Percentiles rank a stretch among this genome's conserved stretches.
These are phyloP conservation scores for California macrophylla DNA, from an alignment of 441 rosid species.

Conservation along the genomic window DNA sequence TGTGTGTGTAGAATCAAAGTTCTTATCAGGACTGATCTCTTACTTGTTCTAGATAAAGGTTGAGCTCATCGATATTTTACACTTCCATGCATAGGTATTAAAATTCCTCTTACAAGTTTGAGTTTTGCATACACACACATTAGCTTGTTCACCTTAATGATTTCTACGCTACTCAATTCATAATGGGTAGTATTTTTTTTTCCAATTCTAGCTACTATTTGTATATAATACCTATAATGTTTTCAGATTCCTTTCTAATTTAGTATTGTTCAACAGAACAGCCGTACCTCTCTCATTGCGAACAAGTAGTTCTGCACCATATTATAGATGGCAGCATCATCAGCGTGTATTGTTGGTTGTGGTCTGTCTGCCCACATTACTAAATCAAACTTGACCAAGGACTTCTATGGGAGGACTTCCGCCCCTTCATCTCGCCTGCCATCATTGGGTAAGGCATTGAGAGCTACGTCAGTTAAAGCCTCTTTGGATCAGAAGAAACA, in stretches of 20 bases:
- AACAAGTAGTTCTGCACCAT: neutral
- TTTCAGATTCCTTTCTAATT: neutral
- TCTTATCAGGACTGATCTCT: neutral
- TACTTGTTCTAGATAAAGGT: neutral
- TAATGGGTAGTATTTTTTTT: neutral
- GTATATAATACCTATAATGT: neutral
- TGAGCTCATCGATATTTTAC: neutral
- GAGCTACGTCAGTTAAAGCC: conserved; percentile 35
- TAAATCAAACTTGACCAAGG: conserved; percentile 35
- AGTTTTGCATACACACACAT: neutral
- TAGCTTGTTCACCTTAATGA: neutral
- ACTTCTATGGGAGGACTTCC: conserved; percentile 32
- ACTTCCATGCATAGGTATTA: neutral
- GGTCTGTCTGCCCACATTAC: conserved; percentile 31
- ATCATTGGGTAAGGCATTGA: conserved; percentile 29
- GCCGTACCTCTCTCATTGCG: neutral
- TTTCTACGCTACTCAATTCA: neutral
- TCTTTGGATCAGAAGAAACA: conserved; percentile 38
- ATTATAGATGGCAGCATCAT: conserved; percentile 57
- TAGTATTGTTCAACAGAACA: neutral
- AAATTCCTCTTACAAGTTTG: neutral
- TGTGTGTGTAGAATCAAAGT: neutral
- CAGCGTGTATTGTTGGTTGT: conserved; percentile 55
- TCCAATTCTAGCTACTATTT: neutral
- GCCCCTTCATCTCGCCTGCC: conserved; percentile 28